Evolutionary conservation across 495 filamentous ascomycete species (phyloP).

Genomic region (Penicillium verhagenii): DNA sequence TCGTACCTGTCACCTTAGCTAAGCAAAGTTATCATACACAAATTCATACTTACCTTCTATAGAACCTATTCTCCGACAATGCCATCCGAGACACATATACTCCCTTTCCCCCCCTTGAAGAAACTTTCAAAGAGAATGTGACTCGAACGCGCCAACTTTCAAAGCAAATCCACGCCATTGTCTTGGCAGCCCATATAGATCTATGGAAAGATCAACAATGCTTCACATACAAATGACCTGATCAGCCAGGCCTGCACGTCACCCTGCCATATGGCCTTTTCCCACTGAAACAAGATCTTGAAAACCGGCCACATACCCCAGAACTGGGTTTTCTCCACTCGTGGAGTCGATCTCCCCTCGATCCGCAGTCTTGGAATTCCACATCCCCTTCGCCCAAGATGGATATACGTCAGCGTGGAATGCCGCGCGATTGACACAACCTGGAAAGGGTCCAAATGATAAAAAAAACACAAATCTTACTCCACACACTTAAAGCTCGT

Average conservation of each 20-base stretch:
- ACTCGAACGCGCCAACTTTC: too few relatives aligned
- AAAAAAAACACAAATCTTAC: not conserved
- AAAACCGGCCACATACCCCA: not conserved
- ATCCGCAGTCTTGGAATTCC: slow-evolving; percentile 4
- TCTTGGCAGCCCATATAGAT: not conserved
- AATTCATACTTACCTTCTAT: too few relatives aligned
- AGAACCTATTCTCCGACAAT: too few relatives aligned
- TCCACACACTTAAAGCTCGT: not conserved
- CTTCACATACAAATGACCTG: not conserved
- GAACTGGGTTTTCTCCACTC: slow-evolving; percentile 7
- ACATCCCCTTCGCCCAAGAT: not conserved
- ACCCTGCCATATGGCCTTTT: not conserved
- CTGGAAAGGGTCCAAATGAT: not conserved
- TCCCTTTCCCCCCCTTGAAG: too few relatives aligned
- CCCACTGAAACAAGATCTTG: not conserved
- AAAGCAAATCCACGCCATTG: not conserved
- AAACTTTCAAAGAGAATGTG: too few relatives aligned
- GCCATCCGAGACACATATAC: too few relatives aligned
- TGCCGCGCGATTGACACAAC: slow-evolving; percentile 3
- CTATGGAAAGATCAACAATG: not conserved
- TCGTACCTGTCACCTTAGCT: too few relatives aligned
- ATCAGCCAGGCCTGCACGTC: not conserved
- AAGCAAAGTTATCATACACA: too few relatives aligned
- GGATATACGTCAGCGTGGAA: slow-evolving; percentile 18
- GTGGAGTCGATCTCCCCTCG: slow-evolving; percentile 11